A percentile compares a stretch with the other conserved stretches of the same genome.
Conservation (phyloP, 2,329 filamentous ascomycete species). For the Trichoderma simmonsii region DNA sequence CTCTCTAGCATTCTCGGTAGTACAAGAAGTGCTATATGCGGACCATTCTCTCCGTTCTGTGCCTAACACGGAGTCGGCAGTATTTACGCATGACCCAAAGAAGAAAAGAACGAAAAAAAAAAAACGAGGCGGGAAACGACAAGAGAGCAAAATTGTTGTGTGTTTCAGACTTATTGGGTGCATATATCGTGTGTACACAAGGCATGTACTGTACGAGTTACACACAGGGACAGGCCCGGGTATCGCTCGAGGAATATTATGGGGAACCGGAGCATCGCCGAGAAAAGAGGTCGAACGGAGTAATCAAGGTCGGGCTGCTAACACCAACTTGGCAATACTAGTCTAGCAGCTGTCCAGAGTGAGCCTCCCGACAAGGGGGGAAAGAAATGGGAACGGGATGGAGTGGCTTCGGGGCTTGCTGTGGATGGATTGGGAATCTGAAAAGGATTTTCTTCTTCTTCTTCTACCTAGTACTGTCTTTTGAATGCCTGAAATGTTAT, state of each 20-base stretch:
- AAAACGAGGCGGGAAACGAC: neutral
- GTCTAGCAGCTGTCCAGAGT: neutral
- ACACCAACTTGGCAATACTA: neutral
- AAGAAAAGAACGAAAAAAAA: neutral
- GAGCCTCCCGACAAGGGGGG: neutral
- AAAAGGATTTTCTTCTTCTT: neutral
- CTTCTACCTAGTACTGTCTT: too few relatives aligned
- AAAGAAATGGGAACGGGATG: neutral
- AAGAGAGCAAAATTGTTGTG: neutral
- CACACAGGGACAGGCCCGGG: neutral
- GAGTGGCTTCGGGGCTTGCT: neutral
- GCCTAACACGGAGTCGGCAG: neutral
- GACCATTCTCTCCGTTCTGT: neutral
- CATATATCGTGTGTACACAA: neutral
- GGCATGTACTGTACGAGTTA: too few relatives aligned
- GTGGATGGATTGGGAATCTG: neutral
- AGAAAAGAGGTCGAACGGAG: neutral
- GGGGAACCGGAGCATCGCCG: neutral
- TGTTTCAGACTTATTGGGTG: neutral
- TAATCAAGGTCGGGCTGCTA: neutral
- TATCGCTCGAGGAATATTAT: neutral
- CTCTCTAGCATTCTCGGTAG: too few relatives aligned
- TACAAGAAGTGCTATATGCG: neutral
- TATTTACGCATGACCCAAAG: neutral
- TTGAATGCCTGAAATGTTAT: neutral